Evolutionary conservation across 306 rosid genomes (phyloP), one percentile per base, ranked within the genome.

Genomic region (Lotus japonicus): DNA sequence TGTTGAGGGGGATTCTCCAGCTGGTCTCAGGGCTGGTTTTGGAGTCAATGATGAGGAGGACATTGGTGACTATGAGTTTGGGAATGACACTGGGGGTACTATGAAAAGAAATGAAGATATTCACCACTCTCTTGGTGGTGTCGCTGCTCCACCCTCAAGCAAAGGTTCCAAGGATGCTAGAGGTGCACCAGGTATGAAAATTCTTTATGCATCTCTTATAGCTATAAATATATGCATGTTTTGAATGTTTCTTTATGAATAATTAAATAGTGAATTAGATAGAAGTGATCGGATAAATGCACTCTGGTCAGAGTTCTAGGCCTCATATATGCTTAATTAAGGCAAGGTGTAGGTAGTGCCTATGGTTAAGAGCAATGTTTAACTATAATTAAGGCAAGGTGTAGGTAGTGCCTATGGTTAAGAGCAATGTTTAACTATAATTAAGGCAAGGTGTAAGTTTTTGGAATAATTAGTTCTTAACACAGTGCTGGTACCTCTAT

Each of bases 121-220:
- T 63, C 13, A 0, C 7, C 39, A 33, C 23, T 58, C 66, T 66
- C 6, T 15, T 41, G 76, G 19, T 39, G 58, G 9, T 15, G 77
- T 4, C 9, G 48, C 18, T 38, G 18, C 7, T 55, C 64, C 17
- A 43, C 33, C 15, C 3, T 23, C 0, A 1, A 11, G 4, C 46
- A 18, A 44, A 62, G 31, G 23, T 19, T 14, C 43, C 33, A 48
- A 68, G 58, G 64, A 58, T n/a, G 63, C 38, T 19, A 18, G 31
- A 12, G 64, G 43, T 46, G 55, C 59, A 38, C 62, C 70, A 26
- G 79, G 79, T 77, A 53, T 54, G 26, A 21, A 21, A 66, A 14
- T 48, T 48, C 33, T 31, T 19, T 58, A 4, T 76, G 44, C 21
- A 9, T 58, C 21, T 58, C 48, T 44, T 13, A 15, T 63, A 9